Evolutionary conservation across 1,284 basidiomycete species (phyloP).

Genomic region (Anthracocystis walkeri): DNA sequence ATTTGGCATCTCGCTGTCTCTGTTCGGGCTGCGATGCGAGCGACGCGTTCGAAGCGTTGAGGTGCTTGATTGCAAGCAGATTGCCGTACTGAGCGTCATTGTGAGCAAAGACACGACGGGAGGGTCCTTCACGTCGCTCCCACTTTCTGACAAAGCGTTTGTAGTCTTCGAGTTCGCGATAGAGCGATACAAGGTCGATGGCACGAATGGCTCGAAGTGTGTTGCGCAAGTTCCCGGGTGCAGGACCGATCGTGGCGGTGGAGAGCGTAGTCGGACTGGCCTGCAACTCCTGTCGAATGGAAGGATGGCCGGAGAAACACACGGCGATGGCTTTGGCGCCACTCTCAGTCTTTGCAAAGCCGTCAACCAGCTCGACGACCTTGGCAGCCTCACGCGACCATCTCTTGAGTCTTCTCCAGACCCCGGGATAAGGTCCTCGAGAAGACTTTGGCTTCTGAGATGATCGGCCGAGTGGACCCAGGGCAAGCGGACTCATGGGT

Average conservation of each 20-base stretch:
- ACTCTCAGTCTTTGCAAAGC: slow-evolving; percentile 52
- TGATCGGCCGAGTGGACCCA: slow-evolving; percentile 29
- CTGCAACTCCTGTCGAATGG: slow-evolving; percentile 42
- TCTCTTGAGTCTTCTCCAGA: slow-evolving; percentile 67
- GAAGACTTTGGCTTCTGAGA: slow-evolving; percentile 19
- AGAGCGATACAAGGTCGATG: slow-evolving; percentile 58
- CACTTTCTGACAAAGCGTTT: slow-evolving; percentile 60
- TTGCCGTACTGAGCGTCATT: slow-evolving; percentile 68
- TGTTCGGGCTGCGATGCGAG: slow-evolving; percentile 22
- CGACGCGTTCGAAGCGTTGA: slow-evolving; percentile 3
- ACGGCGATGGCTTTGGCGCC: slow-evolving; percentile 53
- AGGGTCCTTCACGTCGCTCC: slow-evolving; percentile 60
- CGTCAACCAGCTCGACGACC: slow-evolving; percentile 62
- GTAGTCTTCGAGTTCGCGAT: slow-evolving; percentile 58
- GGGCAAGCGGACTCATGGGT: slow-evolving; percentile 51
- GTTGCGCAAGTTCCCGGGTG: slow-evolving; percentile 49
- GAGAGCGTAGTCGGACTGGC: slow-evolving; percentile 21
- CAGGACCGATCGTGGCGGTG: slow-evolving; percentile 39
- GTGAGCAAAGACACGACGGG: slow-evolving; percentile 64
- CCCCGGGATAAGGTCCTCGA: slow-evolving; percentile 63
- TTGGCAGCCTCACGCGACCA: slow-evolving; percentile 68
- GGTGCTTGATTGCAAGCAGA: slow-evolving; percentile 58
- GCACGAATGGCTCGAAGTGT: slow-evolving; percentile 56
- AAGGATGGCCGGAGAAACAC: slow-evolving; percentile 47
- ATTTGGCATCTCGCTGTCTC: slow-evolving; percentile 25